Conservation (phyloP, 208 protist species). For the Jaenimonas drosophilae region DNA sequence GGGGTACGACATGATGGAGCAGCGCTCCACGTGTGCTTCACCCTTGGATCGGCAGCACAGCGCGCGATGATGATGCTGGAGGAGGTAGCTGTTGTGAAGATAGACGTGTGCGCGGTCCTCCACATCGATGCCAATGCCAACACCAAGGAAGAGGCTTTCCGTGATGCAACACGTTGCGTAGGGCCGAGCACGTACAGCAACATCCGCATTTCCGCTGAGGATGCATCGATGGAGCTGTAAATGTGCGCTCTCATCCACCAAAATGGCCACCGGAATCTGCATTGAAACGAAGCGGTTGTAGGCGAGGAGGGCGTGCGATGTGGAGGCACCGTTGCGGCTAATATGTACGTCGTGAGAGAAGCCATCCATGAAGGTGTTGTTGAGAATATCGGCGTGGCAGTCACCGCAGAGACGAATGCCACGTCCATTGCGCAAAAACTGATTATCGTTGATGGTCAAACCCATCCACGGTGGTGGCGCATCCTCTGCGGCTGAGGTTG, state of each 20-base stretch:
- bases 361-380: constrained; percentile 14
- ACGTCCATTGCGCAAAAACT: constrained; percentile 18
- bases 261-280: constrained; percentile 5
- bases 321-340: not conserved
- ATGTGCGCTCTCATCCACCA: not conserved
- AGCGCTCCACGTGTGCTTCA: not conserved
- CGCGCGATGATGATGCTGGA: constrained; percentile 7
- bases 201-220: constrained; percentile 10
- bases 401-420: constrained; percentile 7
- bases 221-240: constrained; percentile 16
- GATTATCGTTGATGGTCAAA: constrained; percentile 12
- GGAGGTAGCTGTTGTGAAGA: not conserved
- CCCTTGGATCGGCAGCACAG: not conserved
- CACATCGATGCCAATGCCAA: constrained; percentile 8
- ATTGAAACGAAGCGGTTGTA: constrained; percentile 22
- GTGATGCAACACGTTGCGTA: not conserved
- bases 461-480: not conserved
- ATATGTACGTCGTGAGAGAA: constrained; percentile 9
- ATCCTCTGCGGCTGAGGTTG: too few species aligned
- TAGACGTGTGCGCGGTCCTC: constrained; percentile 1
- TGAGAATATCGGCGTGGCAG: constrained; percentile 8
- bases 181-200: constrained; percentile 5
- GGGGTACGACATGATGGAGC: constrained; percentile 7
- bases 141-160: constrained; percentile 19
- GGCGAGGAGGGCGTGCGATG: constrained; percentile 10